phyloP scores from a whole-genome alignment of 2,329 filamentous ascomycete genomes.

The Exophiala lecanii-corni region DNA sequence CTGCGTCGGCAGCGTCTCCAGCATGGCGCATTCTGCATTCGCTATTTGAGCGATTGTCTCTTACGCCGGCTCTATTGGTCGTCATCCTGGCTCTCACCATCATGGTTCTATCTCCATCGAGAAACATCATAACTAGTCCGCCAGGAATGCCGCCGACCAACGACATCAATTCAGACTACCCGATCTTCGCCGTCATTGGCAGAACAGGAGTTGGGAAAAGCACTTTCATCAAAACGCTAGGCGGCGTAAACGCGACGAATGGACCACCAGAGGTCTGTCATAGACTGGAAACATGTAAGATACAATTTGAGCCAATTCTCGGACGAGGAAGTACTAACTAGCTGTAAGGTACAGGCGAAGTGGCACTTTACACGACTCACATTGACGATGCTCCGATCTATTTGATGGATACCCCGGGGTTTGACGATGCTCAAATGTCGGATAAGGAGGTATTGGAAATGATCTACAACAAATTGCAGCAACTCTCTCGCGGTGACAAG shows the following conservation, averaged over 20 bases:
- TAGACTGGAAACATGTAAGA: background rate
- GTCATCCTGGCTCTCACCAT: background rate
- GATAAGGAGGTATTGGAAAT: background rate
- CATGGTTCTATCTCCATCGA: background rate
- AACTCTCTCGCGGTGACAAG: background rate
- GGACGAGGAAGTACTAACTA: too few species aligned
- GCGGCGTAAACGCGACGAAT: background rate
- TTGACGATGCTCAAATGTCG: slow-evolving; percentile 3
- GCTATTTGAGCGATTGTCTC: background rate
- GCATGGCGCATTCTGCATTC: background rate
- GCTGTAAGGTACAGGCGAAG: background rate
- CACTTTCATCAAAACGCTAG: background rate
- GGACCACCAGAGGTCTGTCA: background rate
- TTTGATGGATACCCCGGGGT: slow-evolving; percentile 1
- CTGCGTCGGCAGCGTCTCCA: background rate
- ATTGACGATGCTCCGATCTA: background rate
- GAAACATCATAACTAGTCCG: background rate
- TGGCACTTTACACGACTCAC: background rate
- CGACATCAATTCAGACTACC: background rate
- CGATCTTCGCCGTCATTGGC: background rate
- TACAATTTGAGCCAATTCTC: too few species aligned
- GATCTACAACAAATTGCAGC: background rate
- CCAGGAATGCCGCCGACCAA: background rate
- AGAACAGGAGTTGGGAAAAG: background rate
- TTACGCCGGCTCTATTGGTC: background rate